Evolutionary conservation across 306 rosid genomes (phyloP).

Genomic region (Morella rubra): DNA sequence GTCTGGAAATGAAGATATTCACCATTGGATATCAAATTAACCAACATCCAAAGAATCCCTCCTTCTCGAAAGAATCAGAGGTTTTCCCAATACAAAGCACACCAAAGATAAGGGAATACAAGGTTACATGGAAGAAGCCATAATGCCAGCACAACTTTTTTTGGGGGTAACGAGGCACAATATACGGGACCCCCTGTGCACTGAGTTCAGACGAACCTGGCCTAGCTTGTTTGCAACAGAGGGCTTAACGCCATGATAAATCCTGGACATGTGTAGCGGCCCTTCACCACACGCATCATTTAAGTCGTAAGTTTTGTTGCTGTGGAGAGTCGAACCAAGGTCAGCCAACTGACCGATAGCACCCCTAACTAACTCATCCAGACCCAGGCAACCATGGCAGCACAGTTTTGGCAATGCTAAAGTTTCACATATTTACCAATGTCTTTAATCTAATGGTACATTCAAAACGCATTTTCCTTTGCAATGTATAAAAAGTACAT

Average conservation of each 20-base stretch:
- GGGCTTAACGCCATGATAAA: too few species aligned
- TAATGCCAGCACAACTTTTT: background rate
- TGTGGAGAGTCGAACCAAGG: too few species aligned
- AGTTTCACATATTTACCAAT: background rate
- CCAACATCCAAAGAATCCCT: background rate
- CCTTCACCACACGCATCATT: too few species aligned
- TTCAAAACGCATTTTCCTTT: background rate
- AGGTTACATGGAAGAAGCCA: background rate
- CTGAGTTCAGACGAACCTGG: too few species aligned
- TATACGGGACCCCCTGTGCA: too few species aligned
- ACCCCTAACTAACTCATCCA: too few species aligned
- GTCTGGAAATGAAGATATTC: background rate
- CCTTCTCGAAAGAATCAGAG: background rate
- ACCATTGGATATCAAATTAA: background rate
- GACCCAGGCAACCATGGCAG: background rate
- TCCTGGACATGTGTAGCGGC: too few species aligned
- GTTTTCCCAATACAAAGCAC: background rate
- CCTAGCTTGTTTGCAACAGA: too few species aligned
- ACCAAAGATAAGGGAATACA: background rate
- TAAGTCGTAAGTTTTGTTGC: too few species aligned
- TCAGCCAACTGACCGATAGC: too few species aligned
- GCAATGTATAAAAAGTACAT: too few species aligned
- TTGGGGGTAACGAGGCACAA: too few species aligned
- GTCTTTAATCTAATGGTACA: background rate
- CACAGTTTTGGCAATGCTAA: background rate